Evolutionary conservation across 495 filamentous ascomycete species (phyloP), one percentile per base, ranked within the genome.

Genomic region (Hypoxylon fragiforme): DNA sequence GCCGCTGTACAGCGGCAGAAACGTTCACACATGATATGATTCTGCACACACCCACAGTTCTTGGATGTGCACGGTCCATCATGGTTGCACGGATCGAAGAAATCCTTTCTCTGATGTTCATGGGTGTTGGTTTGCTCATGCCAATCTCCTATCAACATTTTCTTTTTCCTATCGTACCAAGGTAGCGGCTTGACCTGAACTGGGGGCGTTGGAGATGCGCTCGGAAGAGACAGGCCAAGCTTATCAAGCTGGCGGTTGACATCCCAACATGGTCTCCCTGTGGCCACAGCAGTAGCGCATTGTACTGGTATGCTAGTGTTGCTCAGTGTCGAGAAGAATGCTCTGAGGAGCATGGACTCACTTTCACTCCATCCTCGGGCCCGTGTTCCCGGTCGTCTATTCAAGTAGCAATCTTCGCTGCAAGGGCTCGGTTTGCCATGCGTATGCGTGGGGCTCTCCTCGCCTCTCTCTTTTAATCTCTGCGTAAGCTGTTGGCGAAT

Each of bases 21-120:
- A 44, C 82, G 82, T 60, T 91, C 87, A 58, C 87, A 91, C 14
- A 83, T 74, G 32, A 88, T 66, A 16, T 74, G 72, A 9, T 70
- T 69, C 15, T 70, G 60, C 24, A 75, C 75, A 58, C 85, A 88
- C 3, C 73, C 68, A 56, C 85, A 87, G 8, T 67, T 57, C 22
- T 78, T 77, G 1, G 62, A 58, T 6, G 63, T 72, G 55, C 76
- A 79, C 1, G 75, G 74, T 1, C 76, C 75, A 21, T 76, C 73
- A 43, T 78, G 75, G 20, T 68, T 65, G 49, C 76, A 79, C 12
- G 76, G 74, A 20, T 73, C 70, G 28, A 63, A 64, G 18, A 70
- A 47, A 30, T 73, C 70, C 12, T 69, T 71, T 18, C 64, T 47
- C 7, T 74, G 65, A 24, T 75, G 71, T 45, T 78, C 73, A 38